phyloP scores from a whole-genome alignment of 495 filamentous ascomycete genomes.

The Neurospora sublineolata region DNA sequence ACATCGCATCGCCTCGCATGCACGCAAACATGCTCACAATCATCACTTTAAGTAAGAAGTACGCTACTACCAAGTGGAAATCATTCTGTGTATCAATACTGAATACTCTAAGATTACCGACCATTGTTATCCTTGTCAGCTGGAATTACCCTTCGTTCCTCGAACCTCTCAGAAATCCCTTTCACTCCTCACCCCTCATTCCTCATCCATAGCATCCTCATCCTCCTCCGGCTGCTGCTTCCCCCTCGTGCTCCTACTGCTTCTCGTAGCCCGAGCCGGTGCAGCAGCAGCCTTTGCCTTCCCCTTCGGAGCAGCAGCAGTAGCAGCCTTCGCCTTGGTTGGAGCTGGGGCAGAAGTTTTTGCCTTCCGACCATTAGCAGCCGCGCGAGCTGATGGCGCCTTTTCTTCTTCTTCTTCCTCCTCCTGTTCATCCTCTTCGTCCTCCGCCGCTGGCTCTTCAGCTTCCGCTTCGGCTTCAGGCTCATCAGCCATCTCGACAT shows the following conservation, averaged over 20 bases:
- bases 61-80: not conserved
- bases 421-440: not conserved
- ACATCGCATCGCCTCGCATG: not conserved
- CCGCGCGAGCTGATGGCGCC: not conserved
- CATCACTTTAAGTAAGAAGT: not conserved
- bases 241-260: slow-evolving; percentile 5
- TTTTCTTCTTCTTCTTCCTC: not conserved
- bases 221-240: not conserved
- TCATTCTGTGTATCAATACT: not conserved
- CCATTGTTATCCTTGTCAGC: no score
- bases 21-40: not conserved
- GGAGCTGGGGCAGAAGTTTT: slow-evolving; percentile 4
- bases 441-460: slow-evolving; percentile 1
- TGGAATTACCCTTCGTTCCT: not conserved
- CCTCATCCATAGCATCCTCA: not conserved
- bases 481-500: not conserved
- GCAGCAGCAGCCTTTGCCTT: slow-evolving; percentile 1
- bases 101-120: not conserved
- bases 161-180: not conserved
- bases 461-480: not conserved
- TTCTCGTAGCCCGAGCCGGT: slow-evolving; percentile 1
- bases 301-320: slow-evolving; percentile 1
- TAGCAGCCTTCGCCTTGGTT: slow-evolving; percentile 1
- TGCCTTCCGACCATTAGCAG: slow-evolving; percentile 11
- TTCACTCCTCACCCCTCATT: not conserved